A percentile compares a stretch with the other conserved stretches of the same genome.
phyloP scores from a whole-genome alignment of 2,329 filamentous ascomycete genomes.

The Neofusicoccum umdonicola region DNA sequence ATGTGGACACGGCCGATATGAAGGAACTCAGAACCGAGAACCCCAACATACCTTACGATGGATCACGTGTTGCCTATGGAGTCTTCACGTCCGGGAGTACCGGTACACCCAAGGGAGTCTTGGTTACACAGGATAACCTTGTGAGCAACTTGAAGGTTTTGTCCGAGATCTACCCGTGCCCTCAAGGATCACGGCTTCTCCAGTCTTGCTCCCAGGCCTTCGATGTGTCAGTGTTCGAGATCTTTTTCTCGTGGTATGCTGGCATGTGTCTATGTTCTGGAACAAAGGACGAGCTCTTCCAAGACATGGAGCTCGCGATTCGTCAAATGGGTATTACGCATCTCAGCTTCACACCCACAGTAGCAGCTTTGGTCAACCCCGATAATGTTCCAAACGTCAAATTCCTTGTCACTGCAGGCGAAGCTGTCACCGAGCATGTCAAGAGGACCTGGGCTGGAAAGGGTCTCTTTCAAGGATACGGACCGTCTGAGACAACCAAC shows the following conservation, averaged over 20 bases:
- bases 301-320: constrained; percentile 68
- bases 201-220: constrained; percentile 84
- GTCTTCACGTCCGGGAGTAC: constrained; percentile 85
- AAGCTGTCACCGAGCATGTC: constrained; percentile 72
- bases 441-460: constrained; percentile 65
- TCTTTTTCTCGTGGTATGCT: constrained; percentile 77
- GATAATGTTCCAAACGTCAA: constrained; percentile 66
- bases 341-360: constrained; percentile 80
- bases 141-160: constrained; percentile 72
- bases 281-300: constrained; percentile 70
- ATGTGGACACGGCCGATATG: constrained; percentile 33
- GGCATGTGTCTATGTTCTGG: constrained; percentile 78
- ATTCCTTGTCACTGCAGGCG: constrained; percentile 78
- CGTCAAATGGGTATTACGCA: constrained; percentile 67
- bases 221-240: constrained; percentile 85
- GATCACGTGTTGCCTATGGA: constrained; percentile 65
- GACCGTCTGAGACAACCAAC: constrained; percentile 83
- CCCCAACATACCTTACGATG: constrained; percentile 38
- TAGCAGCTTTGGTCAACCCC: constrained; percentile 72
- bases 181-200: constrained; percentile 59
- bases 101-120: constrained; percentile 73
- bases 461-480: constrained; percentile 76
- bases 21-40: constrained; percentile 37
- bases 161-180: constrained; percentile 62
- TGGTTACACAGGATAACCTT: constrained; percentile 73